Base-by-base conservation (phyloP, 176 grass and related monocot genomes). In the Oryza officinalis region DNA sequence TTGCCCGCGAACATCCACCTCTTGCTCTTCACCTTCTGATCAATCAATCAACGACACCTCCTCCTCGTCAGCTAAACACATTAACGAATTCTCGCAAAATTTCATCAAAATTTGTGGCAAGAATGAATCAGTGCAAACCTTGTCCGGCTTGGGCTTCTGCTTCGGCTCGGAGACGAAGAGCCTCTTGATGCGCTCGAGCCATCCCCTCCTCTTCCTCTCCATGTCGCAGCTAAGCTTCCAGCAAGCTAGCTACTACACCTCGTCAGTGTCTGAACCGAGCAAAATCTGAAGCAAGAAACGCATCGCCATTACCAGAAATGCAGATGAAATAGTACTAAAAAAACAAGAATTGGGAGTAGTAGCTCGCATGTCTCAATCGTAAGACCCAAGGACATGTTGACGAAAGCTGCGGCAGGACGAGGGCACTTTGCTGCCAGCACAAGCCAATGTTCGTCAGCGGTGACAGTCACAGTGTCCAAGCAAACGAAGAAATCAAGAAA, bases 101-200 rank as follows among this genome's bases (percentile, higher is more conserved):
- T 2, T n/a, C 17, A 12, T 14, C 63, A 8, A 71, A 13, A 37
- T 5, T 27, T 22, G 23, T 49, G 52, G 20, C 31, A 2, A 0
- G 27, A 67, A 32, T 61, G 8, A 59, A 1, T 54, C 49, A 20
- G 27, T 10, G 60, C 57, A 25, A 54, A 89, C 87, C 80, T 87
- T 92, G 31, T 92, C 91, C 7, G 65, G 38, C 13, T 57, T 66
- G 3, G 76, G 26, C 27, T 67, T 87, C 67, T 70, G 46, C 59
- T 89, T 92, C 28, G 84, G 30, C 18, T 89, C 84, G 6, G 89
- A 89, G 80, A 69, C 52, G 73, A 92, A 89, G 63, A 92, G 85
- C 65, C 87, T 46, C 84, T 83, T 50, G 87, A 92, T 82, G 37
- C 87, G 91, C 45, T 92, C 84, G n/a, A 92, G 78, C 91, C 84